Evolutionary conservation across 192 early-diverging fungal species (phyloP), one percentile per base, ranked within the genome.

Genomic region (Entophlyctis luteolus): DNA sequence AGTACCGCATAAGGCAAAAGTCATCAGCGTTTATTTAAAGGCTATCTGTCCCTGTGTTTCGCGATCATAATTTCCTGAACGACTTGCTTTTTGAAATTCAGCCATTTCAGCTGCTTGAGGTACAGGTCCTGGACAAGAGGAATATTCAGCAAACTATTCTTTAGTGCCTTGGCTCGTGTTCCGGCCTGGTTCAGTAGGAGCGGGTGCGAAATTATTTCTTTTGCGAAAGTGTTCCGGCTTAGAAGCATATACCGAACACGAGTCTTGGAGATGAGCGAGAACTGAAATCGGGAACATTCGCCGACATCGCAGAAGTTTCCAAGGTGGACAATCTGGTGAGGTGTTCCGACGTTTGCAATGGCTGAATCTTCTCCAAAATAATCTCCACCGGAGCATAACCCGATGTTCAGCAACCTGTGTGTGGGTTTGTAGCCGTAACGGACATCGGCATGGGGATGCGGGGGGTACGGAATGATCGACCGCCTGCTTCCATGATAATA

Each of bases 301-400:
- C 25, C 45, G 23, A 32, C 6, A 32, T 56, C 20, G 12, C 18
- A 56, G 8, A 14, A 6, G 48, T 20, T 65, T 55, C 49, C 45
- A 6, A 36, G 23, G 22, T 47, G 45, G 35, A 23, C n/a, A 2
- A 50, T 10, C 48, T 52, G 48, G 32, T 68, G 67, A 20, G 67
- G 23, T 20, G 67, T 68, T 62, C 67, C 67, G 23, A 67, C 29
- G 25, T 55, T 52, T 38, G 67, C 67, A 48, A 68, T 39, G 12
- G 67, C 67, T 5, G 56, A 23, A 4, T 55, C 56, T 68, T 68
- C 67, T 18, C 59, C 59, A 8, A 68, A 68, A 49, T 34, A 68
- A 35, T 62, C 55, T 5, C 67, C 35, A 14, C 23, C 39, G 18
- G 58, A 25, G 2, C n/a, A 55, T 6, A 42, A 23, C 2, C 35